Evolutionary conservation across 306 rosid genomes (phyloP).

Genomic region (Prunus kanzakura): DNA sequence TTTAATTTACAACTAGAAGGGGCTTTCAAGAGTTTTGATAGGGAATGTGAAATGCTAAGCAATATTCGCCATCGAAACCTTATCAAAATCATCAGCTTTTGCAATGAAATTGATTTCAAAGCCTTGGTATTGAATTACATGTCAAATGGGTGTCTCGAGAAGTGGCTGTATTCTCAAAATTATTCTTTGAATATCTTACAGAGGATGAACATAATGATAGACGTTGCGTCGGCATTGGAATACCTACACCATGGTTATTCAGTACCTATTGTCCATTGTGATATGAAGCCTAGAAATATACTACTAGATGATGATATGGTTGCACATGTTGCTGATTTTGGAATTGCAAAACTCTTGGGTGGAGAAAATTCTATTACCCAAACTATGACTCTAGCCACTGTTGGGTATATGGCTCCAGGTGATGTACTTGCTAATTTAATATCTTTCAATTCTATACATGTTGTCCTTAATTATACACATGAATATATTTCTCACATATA

Average conservation of each 20-base stretch:
- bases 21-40: conserved; percentile 6
- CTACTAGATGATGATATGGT: no score
- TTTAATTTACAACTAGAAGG: conserved; percentile 9
- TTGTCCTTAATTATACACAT: neutral
- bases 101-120: conserved; percentile 15
- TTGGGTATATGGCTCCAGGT: conserved; percentile 49
- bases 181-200: conserved; percentile 1
- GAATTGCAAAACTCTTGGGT: conserved; percentile 37
- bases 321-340: conserved; percentile 19
- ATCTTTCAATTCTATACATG: neutral
- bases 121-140: conserved; percentile 22
- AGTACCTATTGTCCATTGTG: conserved; percentile 30
- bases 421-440: neutral
- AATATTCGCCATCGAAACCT: conserved; percentile 6
- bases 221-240: neutral
- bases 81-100: conserved; percentile 20
- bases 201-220: neutral
- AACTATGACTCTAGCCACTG: conserved; percentile 36
- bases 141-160: conserved; percentile 25
- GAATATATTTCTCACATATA: no score
- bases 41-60: neutral
- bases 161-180: neutral
- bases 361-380: conserved; percentile 17
- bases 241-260: conserved; percentile 42
- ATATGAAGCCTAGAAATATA: no score